phyloP scores from a whole-genome alignment of 441 rosid species.

The Hura crepitans region DNA sequence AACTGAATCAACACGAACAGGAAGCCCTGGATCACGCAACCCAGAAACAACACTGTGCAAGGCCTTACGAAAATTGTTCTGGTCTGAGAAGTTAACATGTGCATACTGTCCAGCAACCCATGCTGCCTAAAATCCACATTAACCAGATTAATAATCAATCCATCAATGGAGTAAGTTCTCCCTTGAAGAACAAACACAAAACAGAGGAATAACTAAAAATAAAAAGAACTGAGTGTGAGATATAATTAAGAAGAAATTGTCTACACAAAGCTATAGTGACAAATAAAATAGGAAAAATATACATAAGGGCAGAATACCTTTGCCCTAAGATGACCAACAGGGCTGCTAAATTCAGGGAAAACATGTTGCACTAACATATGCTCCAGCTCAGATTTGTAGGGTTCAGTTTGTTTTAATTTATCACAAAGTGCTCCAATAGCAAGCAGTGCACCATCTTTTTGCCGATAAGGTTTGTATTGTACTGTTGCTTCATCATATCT shows the following conservation, averaged over 20 bases:
- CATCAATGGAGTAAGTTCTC: not conserved
- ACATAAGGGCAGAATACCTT: slow-evolving; percentile 48
- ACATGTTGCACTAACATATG: slow-evolving; percentile 95
- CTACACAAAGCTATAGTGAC: not conserved
- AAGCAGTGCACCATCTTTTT: slow-evolving; percentile 77
- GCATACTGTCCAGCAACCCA: slow-evolving; percentile 99
- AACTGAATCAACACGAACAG: slow-evolving; percentile 98
- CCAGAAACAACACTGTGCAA: slow-evolving; percentile 88
- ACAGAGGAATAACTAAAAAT: not conserved
- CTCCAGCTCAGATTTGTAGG: slow-evolving; percentile 92
- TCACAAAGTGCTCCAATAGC: slow-evolving; percentile 96
- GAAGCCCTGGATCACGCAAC: slow-evolving; percentile 90
- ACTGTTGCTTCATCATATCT: slow-evolving; percentile 58
- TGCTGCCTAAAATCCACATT: slow-evolving; percentile 63
- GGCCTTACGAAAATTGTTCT: slow-evolving; percentile 75
- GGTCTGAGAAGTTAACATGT: slow-evolving; percentile 71
- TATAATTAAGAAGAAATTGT: slow-evolving; percentile 6
- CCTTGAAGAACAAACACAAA: not conserved
- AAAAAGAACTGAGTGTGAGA: not conserved
- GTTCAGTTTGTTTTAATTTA: slow-evolving; percentile 92
- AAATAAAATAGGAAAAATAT: not conserved
- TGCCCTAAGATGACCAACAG: slow-evolving; percentile 94
- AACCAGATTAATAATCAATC: slow-evolving; percentile 11
- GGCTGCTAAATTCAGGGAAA: slow-evolving; percentile 91
- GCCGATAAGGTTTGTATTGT: slow-evolving; percentile 55